Conservation (phyloP, 2,329 filamentous ascomycete species). For the Calonectria pauciramosa region DNA sequence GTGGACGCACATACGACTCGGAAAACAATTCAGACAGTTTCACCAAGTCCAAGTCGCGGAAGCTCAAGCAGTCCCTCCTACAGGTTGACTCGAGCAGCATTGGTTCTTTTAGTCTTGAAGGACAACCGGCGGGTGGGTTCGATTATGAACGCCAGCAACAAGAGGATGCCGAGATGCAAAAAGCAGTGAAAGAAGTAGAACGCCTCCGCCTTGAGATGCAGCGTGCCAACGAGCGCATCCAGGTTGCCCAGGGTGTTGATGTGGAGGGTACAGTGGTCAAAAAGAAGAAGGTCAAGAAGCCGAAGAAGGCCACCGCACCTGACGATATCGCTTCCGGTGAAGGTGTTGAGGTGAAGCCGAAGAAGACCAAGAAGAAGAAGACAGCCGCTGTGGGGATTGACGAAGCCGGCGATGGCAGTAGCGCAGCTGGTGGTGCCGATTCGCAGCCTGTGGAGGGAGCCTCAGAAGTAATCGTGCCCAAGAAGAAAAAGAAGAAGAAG, state of each 20-base stretch:
- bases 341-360: conserved; percentile 33
- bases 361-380: conserved; percentile 53
- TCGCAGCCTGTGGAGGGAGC: conserved; percentile 26
- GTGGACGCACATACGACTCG: conserved; percentile 67
- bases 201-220: conserved; percentile 90
- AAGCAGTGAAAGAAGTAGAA: conserved; percentile 91
- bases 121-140: conserved; percentile 53
- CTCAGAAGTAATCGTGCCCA: conserved; percentile 53
- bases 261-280: conserved; percentile 76
- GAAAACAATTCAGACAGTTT: conserved; percentile 64
- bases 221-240: conserved; percentile 80
- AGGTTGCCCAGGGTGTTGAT: conserved; percentile 77
- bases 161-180: conserved; percentile 90
- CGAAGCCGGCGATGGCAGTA: conserved; percentile 36
- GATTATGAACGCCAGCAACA: conserved; percentile 77
- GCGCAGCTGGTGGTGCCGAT: conserved; percentile 32
- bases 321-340: conserved; percentile 30
- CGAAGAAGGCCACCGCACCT: conserved; percentile 56
- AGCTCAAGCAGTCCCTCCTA: conserved; percentile 75
- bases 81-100: conserved; percentile 91
- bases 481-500: conserved; percentile 64
- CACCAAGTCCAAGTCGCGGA: conserved; percentile 64
- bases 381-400: conserved; percentile 31
- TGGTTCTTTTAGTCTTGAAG: conserved; percentile 77
- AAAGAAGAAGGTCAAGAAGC: conserved; percentile 68